Base-by-base conservation (phyloP, 2,329 filamentous ascomycete genomes). In the Penicillium sp. region DNA sequence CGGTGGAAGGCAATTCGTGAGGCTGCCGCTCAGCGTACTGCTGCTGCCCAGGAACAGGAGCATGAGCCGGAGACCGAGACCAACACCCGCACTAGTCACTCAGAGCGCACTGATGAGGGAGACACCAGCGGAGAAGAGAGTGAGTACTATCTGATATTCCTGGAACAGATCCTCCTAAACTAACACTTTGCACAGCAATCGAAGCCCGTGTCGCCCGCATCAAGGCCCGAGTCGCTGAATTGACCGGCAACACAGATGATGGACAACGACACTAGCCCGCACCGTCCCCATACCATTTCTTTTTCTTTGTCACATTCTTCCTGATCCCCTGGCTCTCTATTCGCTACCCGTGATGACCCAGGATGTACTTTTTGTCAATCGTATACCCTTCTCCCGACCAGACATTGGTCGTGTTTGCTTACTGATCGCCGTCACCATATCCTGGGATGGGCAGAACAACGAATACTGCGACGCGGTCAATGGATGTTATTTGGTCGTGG, bases 121-220 rank as follows among this genome's bases (percentile, higher is more conserved):
- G 91, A 96, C 64, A 94, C 90, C n/a, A 96, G 89, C 68, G 91
- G 90, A 52, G 93, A 97, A 81, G 93, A 96, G 80, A 94, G 89
- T 91, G 79, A 83, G 89, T 86, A 14, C 14, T 29, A 11, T 34
- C 23, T 9, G 26, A 32, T 14, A 29, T 42, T 10, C 39, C 14
- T 16, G 13, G 27, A 14, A 46, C 42, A 29, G 19, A 39, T 52
- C 47, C 47, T 69, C 7, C 75, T 63, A 75, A 58, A 27, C 48
- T 51, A 26, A 45, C 34, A n/a, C 41, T 46, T 26, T 23, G 16
- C 44, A 30, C 63, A 95, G 91, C 92, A 34, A 97, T 97, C 67
- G 94, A 99, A 74, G 92, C 91, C 45, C 90, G 94, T 62, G 94
- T 97, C 56, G 94, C 94, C 45, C 89, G 94, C 60, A 99, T 99